Conservation (phyloP, 129 eudicot genomes). For the Arctium lappa region DNA sequence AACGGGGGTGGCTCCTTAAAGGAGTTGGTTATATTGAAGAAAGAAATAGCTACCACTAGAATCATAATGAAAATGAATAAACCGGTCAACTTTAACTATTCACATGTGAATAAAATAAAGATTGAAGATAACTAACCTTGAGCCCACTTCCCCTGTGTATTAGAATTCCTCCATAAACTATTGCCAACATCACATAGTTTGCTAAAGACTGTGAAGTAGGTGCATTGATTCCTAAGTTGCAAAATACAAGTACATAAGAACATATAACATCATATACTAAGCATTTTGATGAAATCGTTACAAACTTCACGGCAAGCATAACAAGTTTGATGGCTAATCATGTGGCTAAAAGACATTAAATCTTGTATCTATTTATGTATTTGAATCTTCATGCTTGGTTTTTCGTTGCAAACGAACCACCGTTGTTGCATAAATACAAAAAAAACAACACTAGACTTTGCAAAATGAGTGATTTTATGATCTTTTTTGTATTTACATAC, state of each 20-base stretch:
- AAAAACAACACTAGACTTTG: not conserved
- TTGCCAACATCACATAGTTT: slow-evolving; percentile 73
- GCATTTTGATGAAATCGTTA: not conserved
- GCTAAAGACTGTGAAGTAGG: slow-evolving; percentile 92
- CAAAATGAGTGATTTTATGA: not conserved
- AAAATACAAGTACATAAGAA: slow-evolving; percentile 17
- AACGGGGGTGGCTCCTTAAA: not conserved
- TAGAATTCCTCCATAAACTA: slow-evolving; percentile 67
- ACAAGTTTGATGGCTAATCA: not conserved
- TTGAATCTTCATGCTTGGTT: not conserved
- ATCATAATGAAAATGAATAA: not conserved
- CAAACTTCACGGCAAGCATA: not conserved
- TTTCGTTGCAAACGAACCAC: not conserved
- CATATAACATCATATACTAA: not conserved
- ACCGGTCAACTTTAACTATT: not conserved
- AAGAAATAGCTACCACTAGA: too few relatives aligned
- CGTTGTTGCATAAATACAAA: not conserved
- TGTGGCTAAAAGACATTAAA: not conserved
- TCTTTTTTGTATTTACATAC: not conserved
- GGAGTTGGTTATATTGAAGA: too few relatives aligned
- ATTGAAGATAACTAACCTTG: slow-evolving; percentile 52
- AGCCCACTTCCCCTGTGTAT: slow-evolving; percentile 58
- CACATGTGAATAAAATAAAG: not conserved
- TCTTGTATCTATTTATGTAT: not conserved
- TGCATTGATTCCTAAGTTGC: slow-evolving; percentile 74